Evolutionary conservation across 1,284 basidiomycete species (phyloP).

Genomic region (Sutorius eximius): DNA sequence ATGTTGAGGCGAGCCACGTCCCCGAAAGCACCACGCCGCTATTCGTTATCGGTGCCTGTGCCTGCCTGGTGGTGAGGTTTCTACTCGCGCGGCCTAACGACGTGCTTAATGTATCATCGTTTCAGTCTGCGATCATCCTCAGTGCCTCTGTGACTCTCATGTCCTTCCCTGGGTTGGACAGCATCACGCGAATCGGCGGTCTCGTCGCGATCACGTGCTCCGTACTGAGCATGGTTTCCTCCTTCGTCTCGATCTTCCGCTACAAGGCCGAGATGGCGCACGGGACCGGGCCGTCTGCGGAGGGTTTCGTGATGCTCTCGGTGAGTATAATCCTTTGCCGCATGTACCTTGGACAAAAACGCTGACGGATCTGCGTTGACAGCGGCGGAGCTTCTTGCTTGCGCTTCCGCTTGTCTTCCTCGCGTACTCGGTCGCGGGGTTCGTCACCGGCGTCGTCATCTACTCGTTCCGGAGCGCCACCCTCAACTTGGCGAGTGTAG

Average conservation of each 20-base stretch:
- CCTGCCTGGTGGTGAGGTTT: slow-evolving; percentile 63
- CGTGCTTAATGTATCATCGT: slow-evolving; percentile 6
- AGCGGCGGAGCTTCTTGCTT: slow-evolving; percentile 63
- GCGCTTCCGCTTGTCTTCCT: slow-evolving; percentile 75
- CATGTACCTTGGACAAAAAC: neutral
- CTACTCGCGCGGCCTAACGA: neutral
- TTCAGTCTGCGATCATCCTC: slow-evolving; percentile 70
- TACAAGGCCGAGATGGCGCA: slow-evolving; percentile 63
- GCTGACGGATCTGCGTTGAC: neutral
- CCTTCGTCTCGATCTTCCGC: slow-evolving; percentile 63
- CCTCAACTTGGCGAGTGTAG: slow-evolving; percentile 34
- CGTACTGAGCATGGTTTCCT: slow-evolving; percentile 63
- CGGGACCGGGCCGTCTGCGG: slow-evolving; percentile 42
- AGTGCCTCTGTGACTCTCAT: slow-evolving; percentile 78
- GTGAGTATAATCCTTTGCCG: slow-evolving; percentile 38
- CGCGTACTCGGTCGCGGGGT: slow-evolving; percentile 64
- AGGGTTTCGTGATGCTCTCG: slow-evolving; percentile 58
- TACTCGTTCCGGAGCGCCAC: slow-evolving; percentile 61
- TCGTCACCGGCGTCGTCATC: slow-evolving; percentile 61
- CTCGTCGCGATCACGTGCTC: slow-evolving; percentile 67
- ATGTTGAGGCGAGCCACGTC: slow-evolving; percentile 55
- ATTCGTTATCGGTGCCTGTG: slow-evolving; percentile 61
- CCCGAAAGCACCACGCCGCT: slow-evolving; percentile 52
- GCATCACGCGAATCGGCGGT: slow-evolving; percentile 57
- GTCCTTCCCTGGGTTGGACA: slow-evolving; percentile 68